Conservation (phyloP, 768 basidiomycete genomes). For the Macrocybe gigantea region DNA sequence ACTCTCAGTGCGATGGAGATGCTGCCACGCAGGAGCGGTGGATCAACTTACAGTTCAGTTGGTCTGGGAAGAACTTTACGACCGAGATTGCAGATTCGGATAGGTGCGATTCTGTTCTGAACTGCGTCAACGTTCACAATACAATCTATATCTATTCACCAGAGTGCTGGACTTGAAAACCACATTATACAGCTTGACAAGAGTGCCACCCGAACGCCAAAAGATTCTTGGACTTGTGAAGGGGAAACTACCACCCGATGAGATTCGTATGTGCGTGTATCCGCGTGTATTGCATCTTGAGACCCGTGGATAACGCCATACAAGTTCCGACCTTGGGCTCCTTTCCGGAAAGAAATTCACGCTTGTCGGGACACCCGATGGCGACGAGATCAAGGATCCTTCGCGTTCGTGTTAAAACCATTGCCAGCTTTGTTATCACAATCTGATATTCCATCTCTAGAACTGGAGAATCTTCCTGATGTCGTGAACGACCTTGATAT, state of each 20-base stretch:
- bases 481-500: slow-evolving; percentile 80
- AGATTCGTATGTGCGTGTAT: slow-evolving; percentile 51
- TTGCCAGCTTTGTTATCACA: not conserved
- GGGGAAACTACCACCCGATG: slow-evolving; percentile 75
- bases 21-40: slow-evolving; percentile 33
- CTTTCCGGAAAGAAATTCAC: slow-evolving; percentile 68
- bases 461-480: slow-evolving; percentile 60
- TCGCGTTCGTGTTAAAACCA: slow-evolving; percentile 33
- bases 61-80: slow-evolving; percentile 64
- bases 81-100: slow-evolving; percentile 73
- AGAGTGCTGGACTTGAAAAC: slow-evolving; percentile 82
- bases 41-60: slow-evolving; percentile 63
- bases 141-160: slow-evolving; percentile 1
- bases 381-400: slow-evolving; percentile 81
- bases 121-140: not conserved
- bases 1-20: too few species aligned
- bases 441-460: slow-evolving; percentile 23
- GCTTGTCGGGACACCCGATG: slow-evolving; percentile 82
- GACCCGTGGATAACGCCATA: slow-evolving; percentile 5
- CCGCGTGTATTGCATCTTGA: not conserved
- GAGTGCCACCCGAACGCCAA: slow-evolving; percentile 78
- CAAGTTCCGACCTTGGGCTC: slow-evolving; percentile 55
- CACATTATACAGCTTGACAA: slow-evolving; percentile 59
- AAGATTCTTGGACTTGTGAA: slow-evolving; percentile 85
- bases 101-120: slow-evolving; percentile 36